Evolutionary conservation across 257 asterid species (phyloP), one percentile per base, ranked within the genome.

Genomic region (Salvia hispanica): DNA sequence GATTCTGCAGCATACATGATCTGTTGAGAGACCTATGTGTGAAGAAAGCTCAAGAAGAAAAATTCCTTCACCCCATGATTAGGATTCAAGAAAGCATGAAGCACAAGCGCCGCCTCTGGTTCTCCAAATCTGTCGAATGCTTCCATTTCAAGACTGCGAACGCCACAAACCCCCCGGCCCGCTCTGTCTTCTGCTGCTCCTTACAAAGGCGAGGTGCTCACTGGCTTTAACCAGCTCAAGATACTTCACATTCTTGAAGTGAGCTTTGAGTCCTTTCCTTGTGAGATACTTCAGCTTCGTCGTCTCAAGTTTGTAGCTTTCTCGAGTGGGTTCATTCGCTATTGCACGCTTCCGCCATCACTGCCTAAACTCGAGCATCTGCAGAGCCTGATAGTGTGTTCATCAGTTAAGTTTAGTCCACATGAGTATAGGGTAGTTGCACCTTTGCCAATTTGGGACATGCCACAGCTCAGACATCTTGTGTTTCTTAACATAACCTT

Each of bases 1-100:
- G 53, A 54, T 53, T 3, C 8, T 67, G 74, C 66, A 63, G 75
- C 67, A 75, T 75, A 50, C 79, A 75, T 64, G 79, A 74, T 57
- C 68, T 71, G 0, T 42, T 71, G 64, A 71, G 75, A 43, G 75
- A 71, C 10, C 48, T 71, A 2, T 71, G 75, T 50, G 53, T 71
- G 10, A 44, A 9, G 11, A 62, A 8, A 71, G 63, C 58, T 2
- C 48, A 48, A 0, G 21, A 51, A 0, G 75, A 71, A 1, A 42
- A n/a, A 2, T 61, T 62, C 37, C 57, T 71, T 16, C 70, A 71
- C 16, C 62, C 55, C 15, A 71, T 71, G 70, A 25, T 51, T 52
- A 64, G 64, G 4, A 42, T 71, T 53, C 70, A 71, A 53, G 69
- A 62, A 10, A 31, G 25, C 16, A 53, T 52, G 33, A 62, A 62